phyloP scores from a whole-genome alignment of 2,329 filamentous ascomycete genomes.

The Purpureocillium takamizusanense region DNA sequence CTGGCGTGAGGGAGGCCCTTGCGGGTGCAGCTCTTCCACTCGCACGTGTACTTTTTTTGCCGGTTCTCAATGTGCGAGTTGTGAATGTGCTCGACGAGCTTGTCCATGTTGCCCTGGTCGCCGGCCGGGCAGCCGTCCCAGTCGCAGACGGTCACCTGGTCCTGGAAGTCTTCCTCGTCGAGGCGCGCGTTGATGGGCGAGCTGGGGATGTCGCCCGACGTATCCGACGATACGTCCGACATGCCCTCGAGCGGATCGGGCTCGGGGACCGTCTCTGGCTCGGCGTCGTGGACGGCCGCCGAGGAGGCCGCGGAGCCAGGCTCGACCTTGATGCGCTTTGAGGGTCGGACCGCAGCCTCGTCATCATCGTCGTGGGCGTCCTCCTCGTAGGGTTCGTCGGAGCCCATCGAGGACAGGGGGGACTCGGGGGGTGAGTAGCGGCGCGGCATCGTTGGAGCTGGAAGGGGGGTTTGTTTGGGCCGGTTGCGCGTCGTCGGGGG shows the following conservation, averaged over 20 bases:
- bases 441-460: slow-evolving; percentile 3
- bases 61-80: slow-evolving; percentile 88
- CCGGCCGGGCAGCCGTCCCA: slow-evolving; percentile 69
- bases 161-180: slow-evolving; percentile 66
- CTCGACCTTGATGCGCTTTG: slow-evolving; percentile 38
- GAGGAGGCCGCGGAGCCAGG: slow-evolving; percentile 36
- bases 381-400: slow-evolving; percentile 37
- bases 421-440: slow-evolving; percentile 31
- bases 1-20: slow-evolving; percentile 91
- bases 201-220: slow-evolving; percentile 73
- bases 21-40: slow-evolving; percentile 83
- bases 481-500: too few relatives aligned
- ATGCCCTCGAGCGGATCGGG: slow-evolving; percentile 46
- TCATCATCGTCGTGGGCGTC: slow-evolving; percentile 34
- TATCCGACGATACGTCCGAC: slow-evolving; percentile 81
- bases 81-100: slow-evolving; percentile 74
- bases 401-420: slow-evolving; percentile 37
- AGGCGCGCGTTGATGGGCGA: slow-evolving; percentile 58
- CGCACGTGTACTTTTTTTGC: slow-evolving; percentile 96
- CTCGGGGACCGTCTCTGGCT: slow-evolving; percentile 36
- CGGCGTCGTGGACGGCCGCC: slow-evolving; percentile 29
- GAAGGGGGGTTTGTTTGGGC: too few relatives aligned
- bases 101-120: slow-evolving; percentile 73
- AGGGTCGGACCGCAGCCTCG: slow-evolving; percentile 27
- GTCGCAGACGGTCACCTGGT: slow-evolving; percentile 68